Evolutionary conservation across 805 yeast genomes (phyloP), one percentile per base, ranked within the genome.

Genomic region (Vanderwaltozyma yarrowii): DNA sequence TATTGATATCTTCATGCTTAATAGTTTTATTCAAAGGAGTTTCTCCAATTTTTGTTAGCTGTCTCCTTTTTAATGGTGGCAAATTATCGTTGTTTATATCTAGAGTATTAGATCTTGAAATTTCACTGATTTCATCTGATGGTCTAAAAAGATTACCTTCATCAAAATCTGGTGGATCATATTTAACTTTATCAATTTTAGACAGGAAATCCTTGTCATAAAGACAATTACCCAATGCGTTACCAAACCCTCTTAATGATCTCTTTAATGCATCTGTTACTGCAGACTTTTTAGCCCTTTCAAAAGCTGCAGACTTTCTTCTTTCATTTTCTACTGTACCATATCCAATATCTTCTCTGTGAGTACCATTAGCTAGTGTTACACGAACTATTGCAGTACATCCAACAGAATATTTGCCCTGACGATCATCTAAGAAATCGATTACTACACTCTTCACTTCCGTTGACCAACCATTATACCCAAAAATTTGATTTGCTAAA

Each of bases 281-380:
- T 1, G 92, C 92, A 45, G 84, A 88, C 49, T 83, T 83, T 58
- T 79, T 81, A 40, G 88, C 81, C 49, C 83, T 81, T 50, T 83
- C 94, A 54, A 82, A 82, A 0, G 92, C 94, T 59, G 73, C 72
- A 1, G 87, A 76, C 50, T 78, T 79, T 17, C 77, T 68, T 35
- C 74, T 71, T 32, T 84, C 82, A 53, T 80, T 81, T 34, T 83
- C 92, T 14, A 79, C 74, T 35, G 76, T 76, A n/a, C 94, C 94
- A 54, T 82, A 83, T 0, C 94, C 94, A 32, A 82, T 73, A 60
- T 83, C 94, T 51, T 83, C 94, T 50, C 81, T 83, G 49, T 62
- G 81, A 0, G 89, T 73, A 0, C 94, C 94, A 53, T 80, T 86
- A 45, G 73, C 74, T 36, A 83, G 64, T 0, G 85, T 74, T 4